Base-by-base conservation (phyloP, 2,329 filamentous ascomycete species). In the Dothideomycetes sp. region DNA sequence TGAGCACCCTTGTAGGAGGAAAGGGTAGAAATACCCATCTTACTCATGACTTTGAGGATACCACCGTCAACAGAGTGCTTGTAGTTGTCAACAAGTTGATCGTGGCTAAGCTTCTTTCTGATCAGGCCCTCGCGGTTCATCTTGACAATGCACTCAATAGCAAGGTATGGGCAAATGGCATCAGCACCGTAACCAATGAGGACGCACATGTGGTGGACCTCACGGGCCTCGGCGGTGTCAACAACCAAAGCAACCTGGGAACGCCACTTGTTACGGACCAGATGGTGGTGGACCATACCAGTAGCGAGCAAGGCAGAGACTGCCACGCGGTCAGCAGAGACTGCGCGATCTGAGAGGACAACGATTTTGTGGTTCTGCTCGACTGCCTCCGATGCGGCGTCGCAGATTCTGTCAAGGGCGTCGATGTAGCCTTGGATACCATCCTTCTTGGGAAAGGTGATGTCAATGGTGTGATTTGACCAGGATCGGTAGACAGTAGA, bases 161-260 rank as follows among this genome's bases (percentile, higher is more conserved):
- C 84, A 36, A 95, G 79, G 63, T 95, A 95, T 15, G 89, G 89
- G 69, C 91, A 94, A 58, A 96, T 79, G 36, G 81, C 89, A 65
- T 96, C 89, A 40, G 83, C 87, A 67, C 89, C 89, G 54, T 96
- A 96, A 40, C 89, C 89, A 44, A 96, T 76, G 32, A 95, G 74
- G n/a, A 96, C 89, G 67, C 86, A 94, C 86, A 95, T 94, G 66
- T 96, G 89, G 63, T 96, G 89, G 5, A 96, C 89, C 64, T 96
- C 89, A 65, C 89, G 85, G 52, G 89, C 89, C 62, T 96, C 89
- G 34, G 83, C 89, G 47, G 88, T 94, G 69, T 96, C 89, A 24
- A 94, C 77, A 31, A 94, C 73, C 34, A 96, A 66, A 34, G 88
- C 89, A 49, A 78, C 85, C 63, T 88, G 77, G 10, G 89, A 88